These are phyloP conservation scores for Thoreauomyces humboldtii DNA, from an alignment of 192 early-diverging fungal species.

Conservation along the genomic window DNA sequence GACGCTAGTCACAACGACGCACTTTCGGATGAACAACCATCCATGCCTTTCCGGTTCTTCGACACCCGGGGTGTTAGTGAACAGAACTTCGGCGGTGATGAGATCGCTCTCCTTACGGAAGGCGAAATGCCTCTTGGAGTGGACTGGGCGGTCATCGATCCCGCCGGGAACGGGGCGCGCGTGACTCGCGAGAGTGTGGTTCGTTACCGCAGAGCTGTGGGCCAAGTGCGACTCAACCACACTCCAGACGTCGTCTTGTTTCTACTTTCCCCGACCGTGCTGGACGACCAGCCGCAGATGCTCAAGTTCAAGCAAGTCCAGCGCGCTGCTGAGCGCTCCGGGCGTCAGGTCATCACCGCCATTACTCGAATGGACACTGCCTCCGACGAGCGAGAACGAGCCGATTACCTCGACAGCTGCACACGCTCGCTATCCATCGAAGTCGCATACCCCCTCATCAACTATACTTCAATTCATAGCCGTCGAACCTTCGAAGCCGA, in stretches of 20 bases:
- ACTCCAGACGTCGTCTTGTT: not conserved
- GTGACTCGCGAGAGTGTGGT: not conserved
- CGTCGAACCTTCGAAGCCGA: constrained; percentile 4
- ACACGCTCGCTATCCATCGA: not conserved
- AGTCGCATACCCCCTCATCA: not conserved
- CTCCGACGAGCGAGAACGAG: not conserved
- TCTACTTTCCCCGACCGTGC: not conserved
- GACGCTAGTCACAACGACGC: not conserved
- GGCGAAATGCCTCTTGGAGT: constrained; percentile 1
- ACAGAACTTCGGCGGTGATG: not conserved
- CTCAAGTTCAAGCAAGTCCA: not conserved
- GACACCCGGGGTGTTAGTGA: constrained; percentile 1
- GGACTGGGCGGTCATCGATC: not conserved
- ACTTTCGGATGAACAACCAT: too few species aligned
- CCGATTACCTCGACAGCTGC: not conserved
- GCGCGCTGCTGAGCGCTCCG: not conserved
- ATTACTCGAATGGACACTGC: not conserved
- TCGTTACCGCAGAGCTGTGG: too few species aligned
- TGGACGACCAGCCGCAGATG: not conserved
- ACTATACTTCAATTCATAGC: not conserved
- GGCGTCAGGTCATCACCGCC: not conserved
- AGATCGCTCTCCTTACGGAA: not conserved
- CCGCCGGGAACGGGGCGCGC: not conserved
- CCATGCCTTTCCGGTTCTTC: not conserved
- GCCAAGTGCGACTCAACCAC: not conserved